Evolutionary conservation across 257 asterid species (phyloP).

Genomic region (Plantago ovata): DNA sequence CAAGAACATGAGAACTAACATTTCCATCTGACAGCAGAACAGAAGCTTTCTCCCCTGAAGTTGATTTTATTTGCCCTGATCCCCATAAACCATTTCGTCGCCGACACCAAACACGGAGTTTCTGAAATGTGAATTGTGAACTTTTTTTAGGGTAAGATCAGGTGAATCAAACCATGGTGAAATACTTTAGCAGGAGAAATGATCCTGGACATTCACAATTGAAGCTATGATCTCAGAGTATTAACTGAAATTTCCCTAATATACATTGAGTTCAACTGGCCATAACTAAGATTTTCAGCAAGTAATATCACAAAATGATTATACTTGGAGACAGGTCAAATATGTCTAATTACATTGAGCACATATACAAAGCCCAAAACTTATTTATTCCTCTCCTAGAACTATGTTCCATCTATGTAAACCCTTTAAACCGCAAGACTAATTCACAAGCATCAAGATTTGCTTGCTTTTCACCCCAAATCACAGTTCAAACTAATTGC

Average conservation of each 20-base stretch:
- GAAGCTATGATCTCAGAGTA: no score
- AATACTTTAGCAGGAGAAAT: conserved; percentile 6
- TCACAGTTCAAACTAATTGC: conserved; percentile 14
- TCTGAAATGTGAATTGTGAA: conserved; percentile 51
- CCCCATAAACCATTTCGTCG: conserved; percentile 57
- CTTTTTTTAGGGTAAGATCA: conserved; percentile 16
- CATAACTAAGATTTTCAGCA: conserved; percentile 16
- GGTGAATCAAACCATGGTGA: conserved; percentile 5
- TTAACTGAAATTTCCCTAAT: no score
- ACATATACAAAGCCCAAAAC: conserved; percentile 12
- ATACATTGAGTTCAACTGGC: no score
- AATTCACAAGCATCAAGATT: neutral
- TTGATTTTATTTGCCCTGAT: conserved; percentile 65
- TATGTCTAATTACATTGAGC: conserved; percentile 12
- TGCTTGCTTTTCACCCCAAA: conserved; percentile 2
- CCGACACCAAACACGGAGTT: conserved; percentile 73
- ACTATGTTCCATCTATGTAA: conserved; percentile 11
- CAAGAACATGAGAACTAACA: conserved; percentile 45
- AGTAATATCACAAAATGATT: conserved; percentile 10
- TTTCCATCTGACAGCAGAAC: conserved; percentile 61
- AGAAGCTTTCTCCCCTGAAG: conserved; percentile 64
- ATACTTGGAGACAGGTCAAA: conserved; percentile 6
- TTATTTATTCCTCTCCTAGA: neutral
- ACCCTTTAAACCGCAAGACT: conserved; percentile 4
- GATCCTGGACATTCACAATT: neutral